Conservation (phyloP, 2,329 filamentous ascomycete genomes). For the Grosmannia huntii region DNA sequence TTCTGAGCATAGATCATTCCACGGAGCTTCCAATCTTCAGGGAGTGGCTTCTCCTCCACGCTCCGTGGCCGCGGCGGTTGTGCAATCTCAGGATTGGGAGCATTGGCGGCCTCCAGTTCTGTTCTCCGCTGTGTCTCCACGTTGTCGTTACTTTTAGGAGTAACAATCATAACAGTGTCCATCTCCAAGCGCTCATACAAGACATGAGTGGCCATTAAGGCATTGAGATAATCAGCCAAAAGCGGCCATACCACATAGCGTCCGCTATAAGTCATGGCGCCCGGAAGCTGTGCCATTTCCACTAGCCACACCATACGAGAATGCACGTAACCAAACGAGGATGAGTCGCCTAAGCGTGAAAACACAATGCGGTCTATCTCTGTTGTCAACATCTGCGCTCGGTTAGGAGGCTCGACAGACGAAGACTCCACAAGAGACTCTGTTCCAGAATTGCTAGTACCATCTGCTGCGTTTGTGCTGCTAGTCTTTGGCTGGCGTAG, state of each 20-base stretch:
- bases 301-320: slow-evolving; percentile 46
- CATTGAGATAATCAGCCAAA: slow-evolving; percentile 26
- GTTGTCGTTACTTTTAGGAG: neutral
- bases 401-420: neutral
- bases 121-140: no score
- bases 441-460: neutral
- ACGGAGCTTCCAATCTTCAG: slow-evolving; percentile 56
- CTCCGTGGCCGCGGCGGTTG: slow-evolving; percentile 4
- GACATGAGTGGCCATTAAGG: slow-evolving; percentile 14
- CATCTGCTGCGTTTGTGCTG: slow-evolving; percentile 2
- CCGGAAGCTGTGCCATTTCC: slow-evolving; percentile 27
- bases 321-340: slow-evolving; percentile 50
- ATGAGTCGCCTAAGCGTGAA: slow-evolving; percentile 39
- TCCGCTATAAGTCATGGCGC: slow-evolving; percentile 31
- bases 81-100: neutral
- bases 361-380: slow-evolving; percentile 35
- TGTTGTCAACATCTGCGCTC: slow-evolving; percentile 20
- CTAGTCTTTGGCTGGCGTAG: slow-evolving; percentile 16
- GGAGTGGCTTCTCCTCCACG: slow-evolving; percentile 40
- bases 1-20: slow-evolving; percentile 48
- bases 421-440: neutral
- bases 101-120: no score
- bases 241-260: slow-evolving; percentile 25
- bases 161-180: slow-evolving; percentile 1
- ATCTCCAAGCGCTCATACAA: slow-evolving; percentile 24